Conservation (phyloP, 1,139 yeast species). For the Diutina ranongensis region DNA sequence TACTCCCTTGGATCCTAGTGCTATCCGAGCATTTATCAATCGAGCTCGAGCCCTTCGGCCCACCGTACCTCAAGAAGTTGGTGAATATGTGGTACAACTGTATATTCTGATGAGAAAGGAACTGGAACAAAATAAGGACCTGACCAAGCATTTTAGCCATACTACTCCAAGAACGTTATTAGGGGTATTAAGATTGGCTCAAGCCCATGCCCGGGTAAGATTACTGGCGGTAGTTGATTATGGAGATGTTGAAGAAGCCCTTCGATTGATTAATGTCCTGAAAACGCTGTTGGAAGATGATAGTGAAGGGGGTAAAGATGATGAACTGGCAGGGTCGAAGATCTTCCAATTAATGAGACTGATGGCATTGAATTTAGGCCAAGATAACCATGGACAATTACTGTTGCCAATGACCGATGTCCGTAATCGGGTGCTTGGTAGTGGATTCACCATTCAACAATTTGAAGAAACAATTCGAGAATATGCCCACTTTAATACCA, state of each 20-base stretch:
- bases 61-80: constrained; percentile 73
- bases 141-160: constrained; percentile 74
- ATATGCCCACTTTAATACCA: constrained; percentile 60
- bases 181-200: constrained; percentile 86
- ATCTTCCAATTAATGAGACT: constrained; percentile 39
- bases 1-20: constrained; percentile 66
- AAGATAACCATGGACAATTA: background rate
- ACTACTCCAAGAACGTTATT: constrained; percentile 91
- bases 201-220: constrained; percentile 86
- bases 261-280: constrained; percentile 76
- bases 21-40: constrained; percentile 82
- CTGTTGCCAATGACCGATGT: constrained; percentile 46
- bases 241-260: constrained; percentile 92
- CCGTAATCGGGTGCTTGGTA: constrained; percentile 60
- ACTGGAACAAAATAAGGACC: constrained; percentile 67
- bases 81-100: constrained; percentile 76
- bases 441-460: constrained; percentile 77
- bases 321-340: constrained; percentile 39
- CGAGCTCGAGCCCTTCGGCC: constrained; percentile 83
- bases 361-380: constrained; percentile 28
- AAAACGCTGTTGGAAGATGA: constrained; percentile 65
- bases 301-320: constrained; percentile 38
- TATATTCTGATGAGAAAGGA: constrained; percentile 91
- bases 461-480: constrained; percentile 65
- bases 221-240: constrained; percentile 59